Percentiles rank a stretch among this genome's conserved stretches.
These are phyloP conservation scores for Sporothrix pallida DNA, from an alignment of 2,329 filamentous ascomycete genomes.

Conservation along the genomic window DNA sequence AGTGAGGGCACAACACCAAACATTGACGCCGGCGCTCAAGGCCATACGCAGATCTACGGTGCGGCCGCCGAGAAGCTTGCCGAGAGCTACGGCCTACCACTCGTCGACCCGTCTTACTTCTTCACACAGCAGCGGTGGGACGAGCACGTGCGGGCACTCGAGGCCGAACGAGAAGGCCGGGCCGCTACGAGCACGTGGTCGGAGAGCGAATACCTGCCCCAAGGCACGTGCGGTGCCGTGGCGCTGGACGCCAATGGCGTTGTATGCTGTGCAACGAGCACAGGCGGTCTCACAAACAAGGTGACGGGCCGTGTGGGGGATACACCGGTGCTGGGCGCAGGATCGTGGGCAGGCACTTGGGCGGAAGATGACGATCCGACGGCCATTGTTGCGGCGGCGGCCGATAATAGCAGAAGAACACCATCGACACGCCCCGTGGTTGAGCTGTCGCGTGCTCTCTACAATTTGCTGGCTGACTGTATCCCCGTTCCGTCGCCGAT, in stretches of 20 bases:
- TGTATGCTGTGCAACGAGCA: constrained; percentile 70
- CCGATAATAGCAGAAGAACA: background rate
- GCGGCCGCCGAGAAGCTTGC: constrained; percentile 73
- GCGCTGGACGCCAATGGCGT: constrained; percentile 78
- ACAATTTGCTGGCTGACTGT: constrained; percentile 63
- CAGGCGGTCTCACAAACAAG: constrained; percentile 88
- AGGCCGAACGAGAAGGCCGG: constrained; percentile 48
- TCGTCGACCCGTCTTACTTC: constrained; percentile 74
- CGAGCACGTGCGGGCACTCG: constrained; percentile 64
- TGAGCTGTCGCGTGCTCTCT: constrained; percentile 52
- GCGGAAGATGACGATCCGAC: constrained; percentile 53
- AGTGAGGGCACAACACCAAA: constrained; percentile 50
- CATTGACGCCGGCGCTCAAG: constrained; percentile 50
- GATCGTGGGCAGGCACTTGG: constrained; percentile 92
- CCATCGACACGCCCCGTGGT: constrained; percentile 45
- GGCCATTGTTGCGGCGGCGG: constrained; percentile 36
- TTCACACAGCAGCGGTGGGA: constrained; percentile 77
- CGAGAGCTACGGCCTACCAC: constrained; percentile 68
- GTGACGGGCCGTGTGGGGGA: constrained; percentile 83
- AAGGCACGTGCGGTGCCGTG: constrained; percentile 84
- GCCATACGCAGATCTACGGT: constrained; percentile 58
- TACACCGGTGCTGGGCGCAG: constrained; percentile 81
- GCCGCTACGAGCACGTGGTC: constrained; percentile 45
- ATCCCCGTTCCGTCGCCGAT: constrained; percentile 53
- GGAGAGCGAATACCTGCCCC: constrained; percentile 65